A percentile compares a stretch with the other conserved stretches of the same genome.
phyloP scores from a whole-genome alignment of 441 rosid genomes.

The Syzygium syzygioides region DNA sequence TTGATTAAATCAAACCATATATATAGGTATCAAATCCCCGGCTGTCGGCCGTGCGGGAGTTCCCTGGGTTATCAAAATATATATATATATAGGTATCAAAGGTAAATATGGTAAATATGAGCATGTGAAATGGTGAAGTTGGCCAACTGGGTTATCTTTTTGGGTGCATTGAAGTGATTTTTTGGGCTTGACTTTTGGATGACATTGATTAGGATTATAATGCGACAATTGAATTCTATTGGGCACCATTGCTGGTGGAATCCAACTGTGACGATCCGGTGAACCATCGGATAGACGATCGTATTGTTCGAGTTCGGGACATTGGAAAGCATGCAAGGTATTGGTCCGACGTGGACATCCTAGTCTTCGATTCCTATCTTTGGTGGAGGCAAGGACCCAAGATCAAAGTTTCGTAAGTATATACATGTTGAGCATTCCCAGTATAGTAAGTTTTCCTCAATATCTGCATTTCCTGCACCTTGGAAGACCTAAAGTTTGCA shows the following conservation, averaged over 20 bases:
- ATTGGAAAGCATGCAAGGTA: constrained; percentile 53
- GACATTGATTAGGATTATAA: constrained; percentile 37
- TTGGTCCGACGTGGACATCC: constrained; percentile 56
- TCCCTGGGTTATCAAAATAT: too few species aligned
- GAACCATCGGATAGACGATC: constrained; percentile 39
- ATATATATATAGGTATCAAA: neutral
- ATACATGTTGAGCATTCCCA: neutral
- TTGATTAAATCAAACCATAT: neutral
- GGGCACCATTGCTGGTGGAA: constrained; percentile 65
- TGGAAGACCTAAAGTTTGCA: neutral
- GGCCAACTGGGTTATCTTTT: neutral
- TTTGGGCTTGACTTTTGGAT: neutral
- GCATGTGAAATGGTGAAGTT: neutral
- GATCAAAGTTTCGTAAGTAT: constrained; percentile 51
- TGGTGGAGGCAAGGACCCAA: constrained; percentile 52
- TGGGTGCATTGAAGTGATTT: neutral
- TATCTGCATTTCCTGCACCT: neutral
- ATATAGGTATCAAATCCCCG: too few species aligned
- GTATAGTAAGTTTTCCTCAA: neutral
- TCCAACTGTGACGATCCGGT: constrained; percentile 59
- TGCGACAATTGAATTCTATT: constrained; percentile 51
- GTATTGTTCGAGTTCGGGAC: constrained; percentile 40
- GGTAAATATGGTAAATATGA: neutral
- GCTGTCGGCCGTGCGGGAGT: too few species aligned
- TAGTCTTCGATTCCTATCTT: constrained; percentile 51